phyloP scores from a whole-genome alignment of 805 yeast genomes.

The Kazachstania africana region DNA sequence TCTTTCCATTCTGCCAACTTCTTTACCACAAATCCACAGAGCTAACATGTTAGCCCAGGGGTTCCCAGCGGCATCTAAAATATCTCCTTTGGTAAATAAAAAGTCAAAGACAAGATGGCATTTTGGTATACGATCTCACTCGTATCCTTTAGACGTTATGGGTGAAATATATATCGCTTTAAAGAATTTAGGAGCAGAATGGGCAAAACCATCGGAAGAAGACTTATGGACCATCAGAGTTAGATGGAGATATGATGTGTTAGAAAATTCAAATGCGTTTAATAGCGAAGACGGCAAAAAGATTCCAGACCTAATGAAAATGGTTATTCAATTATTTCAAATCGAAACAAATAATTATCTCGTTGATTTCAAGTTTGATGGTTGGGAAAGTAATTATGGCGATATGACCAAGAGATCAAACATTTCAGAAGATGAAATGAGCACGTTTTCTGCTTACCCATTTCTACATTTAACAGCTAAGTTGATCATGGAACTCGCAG shows the following conservation, averaged over 20 bases:
- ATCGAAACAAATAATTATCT: conserved; percentile 90
- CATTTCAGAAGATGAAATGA: conserved; percentile 51
- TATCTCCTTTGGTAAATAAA: conserved; percentile 53
- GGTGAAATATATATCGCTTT: conserved; percentile 94
- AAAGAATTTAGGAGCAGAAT: conserved; percentile 89
- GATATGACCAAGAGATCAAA: conserved; percentile 22
- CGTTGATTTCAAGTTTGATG: conserved; percentile 95
- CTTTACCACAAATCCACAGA: conserved; percentile 86
- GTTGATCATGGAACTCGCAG: conserved; percentile 92
- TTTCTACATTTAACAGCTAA: conserved; percentile 86
- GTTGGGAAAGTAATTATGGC: conserved; percentile 62
- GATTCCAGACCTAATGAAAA: conserved; percentile 77
- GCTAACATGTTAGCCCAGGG: conserved; percentile 74
- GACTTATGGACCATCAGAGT: conserved; percentile 94
- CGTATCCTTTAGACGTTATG: conserved; percentile 96
- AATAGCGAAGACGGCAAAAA: conserved; percentile 10
- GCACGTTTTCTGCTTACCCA: conserved; percentile 92
- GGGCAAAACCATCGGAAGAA: conserved; percentile 92
- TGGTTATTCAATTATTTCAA: conserved; percentile 94
- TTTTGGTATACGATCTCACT: conserved; percentile 90
- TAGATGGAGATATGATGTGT: conserved; percentile 72
- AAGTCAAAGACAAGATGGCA: conserved; percentile 96
- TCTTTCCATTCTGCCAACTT: conserved; percentile 85
- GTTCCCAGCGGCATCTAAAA: conserved; percentile 35
- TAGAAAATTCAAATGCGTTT: conserved; percentile 10